Evolutionary conservation across 768 basidiomycete species (phyloP).

Genomic region (Suillus ampliporus): DNA sequence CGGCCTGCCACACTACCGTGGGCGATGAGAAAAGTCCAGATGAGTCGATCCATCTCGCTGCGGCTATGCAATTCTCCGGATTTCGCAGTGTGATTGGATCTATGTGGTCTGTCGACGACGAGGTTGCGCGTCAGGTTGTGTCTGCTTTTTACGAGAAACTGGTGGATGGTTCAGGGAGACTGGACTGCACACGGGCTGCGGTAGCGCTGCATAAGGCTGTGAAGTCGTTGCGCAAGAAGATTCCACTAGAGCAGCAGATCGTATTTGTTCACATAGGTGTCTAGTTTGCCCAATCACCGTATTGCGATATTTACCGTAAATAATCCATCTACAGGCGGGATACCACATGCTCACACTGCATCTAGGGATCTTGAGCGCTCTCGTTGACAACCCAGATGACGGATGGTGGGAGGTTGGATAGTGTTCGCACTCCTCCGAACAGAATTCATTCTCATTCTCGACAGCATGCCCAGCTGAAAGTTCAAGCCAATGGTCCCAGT

Average conservation of each 20-base stretch:
- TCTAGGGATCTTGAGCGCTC: too few relatives aligned
- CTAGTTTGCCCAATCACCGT: too few relatives aligned
- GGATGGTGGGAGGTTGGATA: too few relatives aligned
- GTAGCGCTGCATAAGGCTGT: slow-evolving; percentile 7
- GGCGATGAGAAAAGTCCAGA: slow-evolving; percentile 20
- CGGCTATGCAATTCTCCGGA: slow-evolving; percentile 27
- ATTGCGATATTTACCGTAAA: too few relatives aligned
- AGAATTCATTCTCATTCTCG: too few relatives aligned
- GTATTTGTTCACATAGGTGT: slow-evolving; percentile 15
- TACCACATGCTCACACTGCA: too few relatives aligned
- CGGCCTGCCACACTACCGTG: slow-evolving; percentile 29
- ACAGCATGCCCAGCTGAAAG: too few relatives aligned
- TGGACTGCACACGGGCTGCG: slow-evolving; percentile 12
- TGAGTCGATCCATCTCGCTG: slow-evolving; percentile 29
- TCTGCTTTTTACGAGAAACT: slow-evolving; percentile 7
- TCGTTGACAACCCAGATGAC: too few relatives aligned
- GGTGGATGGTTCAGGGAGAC: neutral
- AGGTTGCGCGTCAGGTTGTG: neutral
- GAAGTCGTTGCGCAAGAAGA: neutral
- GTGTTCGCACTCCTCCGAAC: too few relatives aligned
- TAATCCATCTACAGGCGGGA: too few relatives aligned
- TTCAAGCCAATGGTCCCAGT: too few relatives aligned
- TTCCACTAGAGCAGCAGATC: slow-evolving; percentile 10
- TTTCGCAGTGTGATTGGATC: slow-evolving; percentile 29
- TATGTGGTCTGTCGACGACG: slow-evolving; percentile 22